Base-by-base conservation (phyloP, 768 basidiomycete genomes). In the Kwoniella dejecticola region DNA sequence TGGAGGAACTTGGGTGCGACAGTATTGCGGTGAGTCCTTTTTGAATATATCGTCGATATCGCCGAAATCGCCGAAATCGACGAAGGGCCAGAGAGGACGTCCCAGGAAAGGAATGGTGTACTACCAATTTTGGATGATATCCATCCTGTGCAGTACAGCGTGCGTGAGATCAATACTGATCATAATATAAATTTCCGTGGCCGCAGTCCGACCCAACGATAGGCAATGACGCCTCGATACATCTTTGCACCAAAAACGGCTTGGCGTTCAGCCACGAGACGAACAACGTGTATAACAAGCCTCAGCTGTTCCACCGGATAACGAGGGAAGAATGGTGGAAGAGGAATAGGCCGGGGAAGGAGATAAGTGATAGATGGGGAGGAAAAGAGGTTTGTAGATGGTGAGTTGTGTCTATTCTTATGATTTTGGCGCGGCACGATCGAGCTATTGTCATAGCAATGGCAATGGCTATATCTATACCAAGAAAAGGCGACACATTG, bases 1-100 rank as follows among this genome's bases (percentile, higher is more conserved):
- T 77, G 24, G 75, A 77, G 49, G 73, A 74, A 40, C 44, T 74
- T 17, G 75, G 75, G 2, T 72, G 71, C 58, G 23, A 23, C 13
- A 36, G 29, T 4, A 55, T 77, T 21, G 41, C 38, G 7, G 75
- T 77, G 45, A 50, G 54, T 62, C 26, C 11, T 49, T n/a, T n/a
- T n/a, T n/a, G n/a, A n/a, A n/a, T n/a, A n/a, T n/a, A n/a, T n/a
- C n/a, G n/a, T n/a, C n/a, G n/a, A n/a, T n/a, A n/a, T n/a, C n/a
- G n/a, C n/a, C n/a, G n/a, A n/a, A n/a, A n/a, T n/a, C n/a, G n/a
- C n/a, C n/a, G n/a, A n/a, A n/a, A n/a, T n/a, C n/a, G n/a, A n/a
- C n/a, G n/a, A n/a, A n/a, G n/a, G n/a, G n/a, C n/a, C n/a, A n/a
- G n/a, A n/a, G n/a, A n/a, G n/a, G n/a, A n/a, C n/a, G n/a, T n/a